phyloP scores from a whole-genome alignment of 2,329 filamentous ascomycete genomes.

The Pestalotiopsis sp. region DNA sequence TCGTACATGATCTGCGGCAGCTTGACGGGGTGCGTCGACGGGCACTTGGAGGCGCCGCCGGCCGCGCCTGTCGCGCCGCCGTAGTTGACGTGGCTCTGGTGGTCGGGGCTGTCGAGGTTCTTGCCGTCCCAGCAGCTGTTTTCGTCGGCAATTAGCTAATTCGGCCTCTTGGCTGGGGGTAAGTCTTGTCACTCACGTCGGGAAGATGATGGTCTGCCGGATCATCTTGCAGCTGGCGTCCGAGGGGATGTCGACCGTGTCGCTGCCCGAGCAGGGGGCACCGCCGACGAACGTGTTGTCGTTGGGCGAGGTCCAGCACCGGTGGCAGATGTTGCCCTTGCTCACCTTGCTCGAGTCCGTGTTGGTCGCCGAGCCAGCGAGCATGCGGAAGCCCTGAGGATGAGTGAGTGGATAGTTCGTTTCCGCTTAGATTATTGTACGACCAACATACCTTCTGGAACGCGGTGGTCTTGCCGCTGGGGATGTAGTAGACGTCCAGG shows the following conservation, averaged over 20 bases:
- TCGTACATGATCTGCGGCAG: conserved; percentile 52
- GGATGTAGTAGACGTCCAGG: conserved; percentile 48
- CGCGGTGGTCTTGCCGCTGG: conserved; percentile 42
- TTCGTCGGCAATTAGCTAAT: conserved; percentile 17
- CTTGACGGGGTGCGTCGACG: conserved; percentile 46
- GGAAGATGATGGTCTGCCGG: conserved; percentile 55
- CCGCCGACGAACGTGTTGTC: conserved; percentile 50
- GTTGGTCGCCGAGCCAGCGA: conserved; percentile 46
- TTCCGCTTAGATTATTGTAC: neutral
- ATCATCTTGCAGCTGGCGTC: conserved; percentile 52
- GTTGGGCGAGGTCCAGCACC: conserved; percentile 48
- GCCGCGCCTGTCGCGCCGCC: conserved; percentile 42
- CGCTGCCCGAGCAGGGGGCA: conserved; percentile 50
- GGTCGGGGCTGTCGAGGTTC: conserved; percentile 50
- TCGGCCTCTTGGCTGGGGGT: conserved; percentile 31
- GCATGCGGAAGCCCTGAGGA: conserved; percentile 47
- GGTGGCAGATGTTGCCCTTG: conserved; percentile 46
- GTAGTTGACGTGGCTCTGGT: conserved; percentile 50
- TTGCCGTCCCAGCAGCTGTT: conserved; percentile 52
- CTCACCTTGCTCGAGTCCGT: conserved; percentile 40
- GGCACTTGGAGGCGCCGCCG: conserved; percentile 48
- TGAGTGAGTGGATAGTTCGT: neutral
- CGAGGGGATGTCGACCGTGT: conserved; percentile 52
- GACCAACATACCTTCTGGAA: conserved; percentile 38
- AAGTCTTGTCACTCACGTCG: conserved; percentile 31